Base-by-base conservation (phyloP, 805 yeast genomes). In the Monosporozyma unispora region DNA sequence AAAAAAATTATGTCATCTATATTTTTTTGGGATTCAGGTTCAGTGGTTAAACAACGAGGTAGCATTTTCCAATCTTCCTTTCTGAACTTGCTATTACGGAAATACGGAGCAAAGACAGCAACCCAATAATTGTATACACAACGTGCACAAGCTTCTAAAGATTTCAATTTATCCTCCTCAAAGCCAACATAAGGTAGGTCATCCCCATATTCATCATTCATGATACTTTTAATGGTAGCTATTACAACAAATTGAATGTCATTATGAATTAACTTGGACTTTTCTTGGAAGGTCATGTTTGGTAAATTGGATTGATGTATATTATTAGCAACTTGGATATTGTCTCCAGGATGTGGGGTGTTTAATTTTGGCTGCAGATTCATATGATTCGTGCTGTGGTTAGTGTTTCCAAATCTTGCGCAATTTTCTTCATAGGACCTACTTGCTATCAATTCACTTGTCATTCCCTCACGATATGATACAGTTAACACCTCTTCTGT, bases 401-500 rank as follows among this genome's bases (percentile, higher is more conserved):
- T 33, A 11, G 33, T 28, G 12, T 10, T 28, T 5, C 39, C 39
- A 45, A 52, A 57, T 35, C 65, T 52, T 11, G 44, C 46, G 4
- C 58, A 18, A 46, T 67, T 71, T 54, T 76, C 79, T 23, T 63
- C 57, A 27, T 61, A 63, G 0, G 75, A 70, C 33, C 53, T 70
- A 1, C 53, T 51, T 0, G 79, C 77, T 16, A 79, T 77, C n/a
- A 69, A 48, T 25, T 63, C 62, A 0, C 81, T 78, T 3, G 74
- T 68, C 78, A 78, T 74, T 0, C 67, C 71, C 45, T 63, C 62
- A 21, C 72, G 61, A 51, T 59, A 71, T 0, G 75, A 69, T 1
- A 88, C 81, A 0, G 96, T 87, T 42, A 80, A 64, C 0, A 85
- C 61, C 2, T 72, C 81, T 58, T 87, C 81, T 2, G 82, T 66